Evolutionary conservation across 179 eudicot genomes (phyloP).

Genomic region (Camellia oleifera): DNA sequence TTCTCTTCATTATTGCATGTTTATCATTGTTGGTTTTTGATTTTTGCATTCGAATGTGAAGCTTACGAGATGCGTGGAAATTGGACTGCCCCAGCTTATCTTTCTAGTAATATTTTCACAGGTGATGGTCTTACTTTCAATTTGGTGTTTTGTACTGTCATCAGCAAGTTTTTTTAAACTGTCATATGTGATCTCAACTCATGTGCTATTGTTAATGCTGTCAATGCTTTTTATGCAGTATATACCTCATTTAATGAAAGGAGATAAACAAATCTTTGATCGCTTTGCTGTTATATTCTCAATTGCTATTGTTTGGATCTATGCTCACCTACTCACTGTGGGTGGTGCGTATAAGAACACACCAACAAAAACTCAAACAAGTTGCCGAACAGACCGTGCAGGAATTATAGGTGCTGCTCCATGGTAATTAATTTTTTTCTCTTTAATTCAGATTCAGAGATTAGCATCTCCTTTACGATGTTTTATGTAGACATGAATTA

Average conservation of each 20-base stretch:
- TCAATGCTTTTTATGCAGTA: conserved; percentile 53
- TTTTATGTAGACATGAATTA: not conserved
- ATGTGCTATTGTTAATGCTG: not conserved
- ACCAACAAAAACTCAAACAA: conserved; percentile 59
- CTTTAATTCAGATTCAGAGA: not conserved
- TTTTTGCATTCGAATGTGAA: conserved; percentile 23
- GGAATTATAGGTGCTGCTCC: conserved; percentile 77
- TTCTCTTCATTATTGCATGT: not conserved
- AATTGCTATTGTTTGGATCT: conserved; percentile 78
- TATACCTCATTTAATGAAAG: conserved; percentile 71
- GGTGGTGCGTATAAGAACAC: conserved; percentile 85
- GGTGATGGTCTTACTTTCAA: conserved; percentile 33
- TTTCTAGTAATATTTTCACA: conserved; percentile 75
- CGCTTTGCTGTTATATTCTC: conserved; percentile 90
- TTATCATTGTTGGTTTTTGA: not conserved
- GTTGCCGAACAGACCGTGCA: conserved; percentile 95
- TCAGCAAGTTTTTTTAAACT: conserved; percentile 1
- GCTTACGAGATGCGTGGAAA: conserved; percentile 83
- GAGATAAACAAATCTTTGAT: conserved; percentile 60
- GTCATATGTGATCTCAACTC: not conserved
- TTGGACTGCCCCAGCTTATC: conserved; percentile 82
- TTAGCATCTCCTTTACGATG: not conserved
- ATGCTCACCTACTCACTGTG: conserved; percentile 83
- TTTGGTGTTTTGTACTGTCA: conserved; percentile 16
- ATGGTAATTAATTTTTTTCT: conserved; percentile 46